A percentile compares a stretch with the other conserved stretches of the same genome.
phyloP scores from a whole-genome alignment of 768 basidiomycete genomes.

The Suillus discolor region DNA sequence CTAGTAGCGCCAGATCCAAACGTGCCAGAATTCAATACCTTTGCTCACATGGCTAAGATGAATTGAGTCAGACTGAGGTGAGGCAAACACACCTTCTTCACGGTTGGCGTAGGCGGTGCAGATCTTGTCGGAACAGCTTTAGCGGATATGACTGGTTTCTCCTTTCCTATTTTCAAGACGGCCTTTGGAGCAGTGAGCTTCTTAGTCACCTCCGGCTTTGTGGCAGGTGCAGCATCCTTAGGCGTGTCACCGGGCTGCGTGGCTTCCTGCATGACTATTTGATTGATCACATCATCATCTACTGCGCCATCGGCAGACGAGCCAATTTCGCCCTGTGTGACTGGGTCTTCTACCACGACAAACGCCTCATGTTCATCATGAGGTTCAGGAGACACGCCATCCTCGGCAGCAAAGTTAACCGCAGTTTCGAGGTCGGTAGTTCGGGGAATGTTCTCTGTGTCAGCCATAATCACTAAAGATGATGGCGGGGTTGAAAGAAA shows the following conservation, averaged over 20 bases:
- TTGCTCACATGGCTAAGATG: slow-evolving; percentile 30
- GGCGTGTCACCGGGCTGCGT: slow-evolving; percentile 27
- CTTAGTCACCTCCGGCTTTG: slow-evolving; percentile 25
- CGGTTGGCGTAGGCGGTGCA: slow-evolving; percentile 54
- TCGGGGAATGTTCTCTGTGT: slow-evolving; percentile 30
- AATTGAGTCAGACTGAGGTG: slow-evolving; percentile 21
- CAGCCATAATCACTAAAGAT: slow-evolving; percentile 38
- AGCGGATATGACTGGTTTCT: slow-evolving; percentile 40
- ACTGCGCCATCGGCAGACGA: slow-evolving; percentile 23
- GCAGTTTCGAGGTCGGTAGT: slow-evolving; percentile 22
- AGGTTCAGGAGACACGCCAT: slow-evolving; percentile 24
- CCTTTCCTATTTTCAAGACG: slow-evolving; percentile 26
- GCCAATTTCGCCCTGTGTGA: slow-evolving; percentile 17
- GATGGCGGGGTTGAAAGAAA: slow-evolving; percentile 16
- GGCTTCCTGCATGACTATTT: slow-evolving; percentile 22
- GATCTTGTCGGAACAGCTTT: slow-evolving; percentile 49
- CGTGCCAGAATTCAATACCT: slow-evolving; percentile 70
- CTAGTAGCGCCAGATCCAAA: slow-evolving; percentile 53
- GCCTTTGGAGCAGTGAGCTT: slow-evolving; percentile 30
- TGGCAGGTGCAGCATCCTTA: slow-evolving; percentile 18
- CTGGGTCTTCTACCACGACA: slow-evolving; percentile 33
- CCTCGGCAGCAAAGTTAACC: slow-evolving; percentile 24
- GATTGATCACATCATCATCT: slow-evolving; percentile 19
- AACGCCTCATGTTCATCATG: slow-evolving; percentile 43
- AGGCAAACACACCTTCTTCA: slow-evolving; percentile 63